A percentile compares a stretch with the other conserved stretches of the same genome.
Conservation (phyloP, 768 basidiomycete genomes). For the Cubamyces sp. region DNA sequence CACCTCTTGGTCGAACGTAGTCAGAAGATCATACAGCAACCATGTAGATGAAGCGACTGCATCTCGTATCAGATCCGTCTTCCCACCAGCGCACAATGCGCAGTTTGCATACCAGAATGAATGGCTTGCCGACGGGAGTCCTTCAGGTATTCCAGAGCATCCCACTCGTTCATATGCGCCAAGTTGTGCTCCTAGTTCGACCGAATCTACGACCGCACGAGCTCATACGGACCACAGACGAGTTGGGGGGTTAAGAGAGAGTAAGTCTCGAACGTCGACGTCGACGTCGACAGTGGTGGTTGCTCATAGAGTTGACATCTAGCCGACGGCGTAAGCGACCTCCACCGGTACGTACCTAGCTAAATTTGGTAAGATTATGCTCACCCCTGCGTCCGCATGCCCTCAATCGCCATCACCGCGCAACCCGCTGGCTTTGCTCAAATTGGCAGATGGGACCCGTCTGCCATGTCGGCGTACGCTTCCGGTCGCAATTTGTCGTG, state of each 20-base stretch:
- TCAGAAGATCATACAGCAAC: conserved; percentile 19
- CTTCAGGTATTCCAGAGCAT: conserved; percentile 7
- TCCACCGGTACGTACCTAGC: conserved; percentile 9
- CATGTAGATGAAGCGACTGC: conserved; percentile 10
- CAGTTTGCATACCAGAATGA: conserved; percentile 1
- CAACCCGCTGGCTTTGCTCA: background rate
- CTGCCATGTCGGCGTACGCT: too few relatives aligned
- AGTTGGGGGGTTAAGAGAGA: background rate
- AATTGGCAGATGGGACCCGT: background rate
- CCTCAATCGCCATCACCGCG: background rate
- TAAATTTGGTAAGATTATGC: conserved; percentile 1
- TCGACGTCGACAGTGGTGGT: conserved; percentile 11
- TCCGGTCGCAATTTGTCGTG: too few relatives aligned
- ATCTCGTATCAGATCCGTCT: background rate
- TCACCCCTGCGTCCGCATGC: background rate
- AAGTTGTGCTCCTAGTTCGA: background rate
- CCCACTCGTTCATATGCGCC: conserved; percentile 11
- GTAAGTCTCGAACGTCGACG: background rate
- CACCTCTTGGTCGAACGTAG: conserved; percentile 18
- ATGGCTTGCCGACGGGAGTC: conserved; percentile 6
- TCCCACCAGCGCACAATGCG: background rate
- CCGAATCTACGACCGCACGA: background rate
- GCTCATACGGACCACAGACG: conserved; percentile 5
- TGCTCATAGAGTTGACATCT: conserved; percentile 9
- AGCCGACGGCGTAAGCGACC: conserved; percentile 8